phyloP scores from a whole-genome alignment of 768 basidiomycete species.

The Cystofilobasidium ferigula region DNA sequence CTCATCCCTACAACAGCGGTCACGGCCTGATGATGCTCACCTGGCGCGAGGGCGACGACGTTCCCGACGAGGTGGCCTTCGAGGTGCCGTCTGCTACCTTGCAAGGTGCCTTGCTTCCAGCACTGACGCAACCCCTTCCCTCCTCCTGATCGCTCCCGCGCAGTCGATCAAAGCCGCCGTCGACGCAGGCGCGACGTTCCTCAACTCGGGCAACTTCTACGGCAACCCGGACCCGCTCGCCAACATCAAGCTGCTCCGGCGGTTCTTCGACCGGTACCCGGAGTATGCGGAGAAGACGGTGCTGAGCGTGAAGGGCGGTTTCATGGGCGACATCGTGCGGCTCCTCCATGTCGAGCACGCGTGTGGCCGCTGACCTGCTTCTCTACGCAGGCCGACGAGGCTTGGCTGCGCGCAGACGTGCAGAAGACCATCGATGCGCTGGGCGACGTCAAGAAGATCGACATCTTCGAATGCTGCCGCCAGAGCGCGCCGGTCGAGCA shows the following conservation, averaged over 20 bases:
- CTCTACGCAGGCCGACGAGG: slow-evolving; percentile 35
- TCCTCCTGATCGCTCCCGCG: no score
- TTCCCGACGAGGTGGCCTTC: background rate
- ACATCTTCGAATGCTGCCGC: slow-evolving; percentile 51
- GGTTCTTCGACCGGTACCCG: slow-evolving; percentile 45
- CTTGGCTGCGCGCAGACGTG: slow-evolving; percentile 45
- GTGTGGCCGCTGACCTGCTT: no score
- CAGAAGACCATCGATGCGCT: slow-evolving; percentile 43
- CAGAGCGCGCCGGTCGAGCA: slow-evolving; percentile 6
- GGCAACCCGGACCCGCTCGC: slow-evolving; percentile 32
- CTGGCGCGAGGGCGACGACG: slow-evolving; percentile 29
- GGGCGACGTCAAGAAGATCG: slow-evolving; percentile 48
- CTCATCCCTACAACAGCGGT: background rate
- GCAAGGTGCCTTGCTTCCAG: no score
- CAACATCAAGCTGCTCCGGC: slow-evolving; percentile 46
- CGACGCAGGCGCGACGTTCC: slow-evolving; percentile 34
- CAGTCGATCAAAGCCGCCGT: slow-evolving; percentile 47
- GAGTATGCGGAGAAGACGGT: slow-evolving; percentile 44
- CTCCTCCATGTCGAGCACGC: no score
- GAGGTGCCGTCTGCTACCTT: background rate
- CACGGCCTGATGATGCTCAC: slow-evolving; percentile 54
- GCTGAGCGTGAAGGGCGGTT: slow-evolving; percentile 45
- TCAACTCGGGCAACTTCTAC: slow-evolving; percentile 50
- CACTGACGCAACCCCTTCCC: no score
- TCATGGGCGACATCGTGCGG: slow-evolving; percentile 14